Evolutionary conservation across 2,329 filamentous ascomycete genomes (phyloP), one percentile per base, ranked within the genome.

Genomic region (Aureobasidium namibiae): DNA sequence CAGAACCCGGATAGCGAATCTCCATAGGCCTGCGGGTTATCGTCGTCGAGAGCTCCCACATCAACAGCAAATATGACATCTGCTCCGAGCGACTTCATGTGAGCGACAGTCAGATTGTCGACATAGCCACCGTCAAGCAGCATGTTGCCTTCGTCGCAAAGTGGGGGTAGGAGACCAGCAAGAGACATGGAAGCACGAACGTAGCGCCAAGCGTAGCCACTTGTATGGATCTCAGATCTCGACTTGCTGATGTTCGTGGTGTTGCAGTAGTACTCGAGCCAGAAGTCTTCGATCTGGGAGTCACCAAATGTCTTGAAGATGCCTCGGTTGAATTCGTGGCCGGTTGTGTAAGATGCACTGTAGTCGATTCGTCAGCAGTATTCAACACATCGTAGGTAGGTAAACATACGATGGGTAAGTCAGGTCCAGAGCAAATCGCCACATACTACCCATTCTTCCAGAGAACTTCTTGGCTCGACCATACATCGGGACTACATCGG

Each of bases 241-340:
- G 89, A 94, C 73, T 95, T 95, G 76, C 89, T 95, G 74, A 99
- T 97, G 73, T 97, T 99, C 38, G 95, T 99, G 0, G 94, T 97
- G 74, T 99, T 99, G 81, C 95, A 99, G 76, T 99, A 99, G 72
- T 90, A 99, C 66, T 96, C 91, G 11, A 99, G 82, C 94, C 94
- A 99, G 69, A 97, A 99, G 72, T 99, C 94, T 74, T 99, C 94
- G 60, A 99, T 97, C 70, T 97, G 94, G 10, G 90, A 89, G 68
- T 96, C 90, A 14, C 92, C 94, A 71, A 99, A 96, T 0, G 92
- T 91, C 74, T 99, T 99, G 83, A 96, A 99, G 64, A 99, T 96
- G 41, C 94, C 94, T 7, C 94, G 89, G 67, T 99, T 99, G 81
- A 99, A 99, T 68, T 99, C 94, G 70, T 99, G 94, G 0, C 94